Evolutionary conservation across 1,139 yeast genomes (phyloP).

Genomic region (Chernovozyma aurita): DNA sequence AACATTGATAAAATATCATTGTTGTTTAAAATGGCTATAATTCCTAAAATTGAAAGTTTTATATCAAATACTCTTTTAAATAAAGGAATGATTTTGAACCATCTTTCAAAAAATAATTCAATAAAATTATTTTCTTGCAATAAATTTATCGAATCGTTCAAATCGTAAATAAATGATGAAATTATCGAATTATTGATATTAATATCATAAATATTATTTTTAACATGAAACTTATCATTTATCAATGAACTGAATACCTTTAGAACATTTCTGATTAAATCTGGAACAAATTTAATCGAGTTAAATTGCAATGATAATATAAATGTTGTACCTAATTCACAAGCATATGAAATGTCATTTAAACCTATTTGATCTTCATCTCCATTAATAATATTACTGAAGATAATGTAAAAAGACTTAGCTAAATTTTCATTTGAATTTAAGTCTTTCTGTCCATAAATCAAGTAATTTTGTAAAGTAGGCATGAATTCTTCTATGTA

Average conservation of each 20-base stretch:
- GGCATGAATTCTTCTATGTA: constrained; percentile 78
- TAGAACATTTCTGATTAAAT: constrained; percentile 30
- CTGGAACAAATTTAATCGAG: constrained; percentile 36
- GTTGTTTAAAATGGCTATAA: constrained; percentile 46
- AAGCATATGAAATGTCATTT: constrained; percentile 49
- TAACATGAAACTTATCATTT: constrained; percentile 14
- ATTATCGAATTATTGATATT: constrained; percentile 63
- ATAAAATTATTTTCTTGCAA: constrained; percentile 46
- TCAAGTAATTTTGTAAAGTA: constrained; percentile 69
- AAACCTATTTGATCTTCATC: constrained; percentile 37
- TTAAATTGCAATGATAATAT: constrained; percentile 43
- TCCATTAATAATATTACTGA: constrained; percentile 34
- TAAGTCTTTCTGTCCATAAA: constrained; percentile 60
- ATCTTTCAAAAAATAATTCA: constrained; percentile 53
- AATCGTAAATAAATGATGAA: constrained; percentile 61
- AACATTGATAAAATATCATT: constrained; percentile 19
- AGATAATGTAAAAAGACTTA: constrained; percentile 27
- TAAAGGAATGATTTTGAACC: constrained; percentile 60
- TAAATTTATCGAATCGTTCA: constrained; percentile 48
- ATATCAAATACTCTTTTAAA: constrained; percentile 78
- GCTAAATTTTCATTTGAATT: constrained; percentile 29
- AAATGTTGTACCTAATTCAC: constrained; percentile 53
- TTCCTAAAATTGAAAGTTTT: constrained; percentile 68
- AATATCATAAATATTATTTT: constrained; percentile 45
- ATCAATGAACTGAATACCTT: constrained; percentile 13